phyloP scores from a whole-genome alignment of 768 basidiomycete genomes.

The Agrocybe chaxingu region DNA sequence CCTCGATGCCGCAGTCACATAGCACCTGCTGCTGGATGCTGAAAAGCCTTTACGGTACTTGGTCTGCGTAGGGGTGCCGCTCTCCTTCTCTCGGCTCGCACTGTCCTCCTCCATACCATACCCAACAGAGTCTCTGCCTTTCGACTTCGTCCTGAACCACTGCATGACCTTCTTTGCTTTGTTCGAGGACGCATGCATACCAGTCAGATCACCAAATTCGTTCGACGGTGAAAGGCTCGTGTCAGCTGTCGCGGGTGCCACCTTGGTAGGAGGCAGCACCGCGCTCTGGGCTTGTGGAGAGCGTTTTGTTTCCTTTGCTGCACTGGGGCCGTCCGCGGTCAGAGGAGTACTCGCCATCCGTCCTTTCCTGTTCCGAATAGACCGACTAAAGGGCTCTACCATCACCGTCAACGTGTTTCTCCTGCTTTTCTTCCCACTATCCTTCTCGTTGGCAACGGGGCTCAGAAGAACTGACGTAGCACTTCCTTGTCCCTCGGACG shows the following conservation, averaged over 20 bases:
- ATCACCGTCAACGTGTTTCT: constrained; percentile 86
- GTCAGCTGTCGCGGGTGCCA: constrained; percentile 9
- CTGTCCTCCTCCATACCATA: constrained; percentile 21
- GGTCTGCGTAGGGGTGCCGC: constrained; percentile 24
- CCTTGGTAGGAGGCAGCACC: constrained; percentile 10
- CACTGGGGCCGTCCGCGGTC: constrained; percentile 16
- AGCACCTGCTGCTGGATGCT: constrained; percentile 29
- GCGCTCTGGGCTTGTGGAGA: constrained; percentile 13
- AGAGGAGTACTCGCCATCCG: constrained; percentile 28
- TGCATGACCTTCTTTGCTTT: constrained; percentile 97
- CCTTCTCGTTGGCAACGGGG: constrained; percentile 27
- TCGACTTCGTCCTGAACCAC: constrained; percentile 87
- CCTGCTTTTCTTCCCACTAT: constrained; percentile 52
- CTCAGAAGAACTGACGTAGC: constrained; percentile 26
- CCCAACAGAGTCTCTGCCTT: constrained; percentile 38
- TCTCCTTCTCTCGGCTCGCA: constrained; percentile 12
- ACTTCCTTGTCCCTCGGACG: constrained; percentile 17
- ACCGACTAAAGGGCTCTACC: constrained; percentile 71
- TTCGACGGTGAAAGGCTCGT: constrained; percentile 15
- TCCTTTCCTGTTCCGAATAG: constrained; percentile 44
- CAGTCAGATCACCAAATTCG: constrained; percentile 26
- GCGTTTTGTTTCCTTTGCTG: constrained; percentile 5
- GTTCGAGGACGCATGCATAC: constrained; percentile 70
- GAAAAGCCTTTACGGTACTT: constrained; percentile 28
- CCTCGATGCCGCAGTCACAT: too few species aligned